Evolutionary conservation across 2,329 filamentous ascomycete genomes (phyloP), one percentile per base, ranked within the genome.

Genomic region (Scytalidium lignicola): DNA sequence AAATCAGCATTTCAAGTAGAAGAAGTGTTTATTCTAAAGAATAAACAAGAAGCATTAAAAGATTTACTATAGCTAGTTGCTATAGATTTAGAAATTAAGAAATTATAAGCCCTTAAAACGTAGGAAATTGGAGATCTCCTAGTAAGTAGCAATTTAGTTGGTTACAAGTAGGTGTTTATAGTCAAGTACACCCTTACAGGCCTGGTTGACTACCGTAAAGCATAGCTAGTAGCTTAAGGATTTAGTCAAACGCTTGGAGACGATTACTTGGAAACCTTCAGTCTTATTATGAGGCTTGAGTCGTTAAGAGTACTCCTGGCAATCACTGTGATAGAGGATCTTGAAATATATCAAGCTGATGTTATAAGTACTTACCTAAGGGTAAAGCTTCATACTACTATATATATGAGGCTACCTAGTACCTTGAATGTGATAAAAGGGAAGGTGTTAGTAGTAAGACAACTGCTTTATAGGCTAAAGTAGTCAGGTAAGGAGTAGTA

Each of bases 81-180:
- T n/a, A 37, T 37, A n/a, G n/a, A 37, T 8, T 4, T 7, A 15
- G n/a, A 37, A 13, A 8, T 37, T 8, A n/a, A 7, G 5, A 37
- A 37, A n/a, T n/a, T 37, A 37, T n/a, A 37, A 13, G 32, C n/a
- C 5, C n/a, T 37, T 7, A n/a, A n/a, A 15, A n/a, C n/a, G 5
- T 37, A n/a, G n/a, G 32, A 37, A n/a, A 4, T 9, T 5, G 32
- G 8, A 9, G n/a, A 37, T 9, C 15, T 37, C 5, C n/a, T n/a
- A n/a, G 10, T 9, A 37, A n/a, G 70, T 63, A 8, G 58, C 56
- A 8, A 51, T 9, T 62, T 65, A 65, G 7, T 58, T 48, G 32
- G 57, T 60, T 64, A 32, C 7, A 46, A 47, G 15, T 48, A n/a
- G 22, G 49, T 51, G 13, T 51, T 51, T n/a, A 48, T 12, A 20